Percentiles rank a stretch among this genome's conserved stretches.
These are phyloP conservation scores for Parastagonospora nodorum DNA, from an alignment of 2,329 filamentous ascomycete genomes.

Conservation along the genomic window DNA sequence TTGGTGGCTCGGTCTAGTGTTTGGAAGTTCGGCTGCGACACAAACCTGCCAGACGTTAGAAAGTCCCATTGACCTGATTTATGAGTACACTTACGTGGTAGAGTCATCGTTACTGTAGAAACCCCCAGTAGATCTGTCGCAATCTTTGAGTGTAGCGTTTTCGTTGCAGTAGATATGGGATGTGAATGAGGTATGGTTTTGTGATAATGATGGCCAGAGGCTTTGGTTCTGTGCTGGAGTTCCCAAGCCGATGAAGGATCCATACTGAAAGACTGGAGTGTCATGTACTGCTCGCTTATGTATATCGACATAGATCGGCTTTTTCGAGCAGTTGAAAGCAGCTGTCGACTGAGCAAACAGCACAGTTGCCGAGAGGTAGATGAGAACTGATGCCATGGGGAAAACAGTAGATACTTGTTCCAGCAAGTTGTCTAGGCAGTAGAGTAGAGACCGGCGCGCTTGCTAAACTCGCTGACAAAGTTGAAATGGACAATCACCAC, in stretches of 20 bases:
- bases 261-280: constrained; percentile 48
- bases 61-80: neutral
- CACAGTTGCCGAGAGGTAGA: constrained; percentile 37
- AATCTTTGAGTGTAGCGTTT: constrained; percentile 41
- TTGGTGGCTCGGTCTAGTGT: constrained; percentile 33
- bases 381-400: constrained; percentile 34
- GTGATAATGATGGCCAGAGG: constrained; percentile 49
- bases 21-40: constrained; percentile 25
- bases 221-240: constrained; percentile 52
- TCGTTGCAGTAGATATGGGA: constrained; percentile 43
- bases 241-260: constrained; percentile 52
- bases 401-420: constrained; percentile 30
- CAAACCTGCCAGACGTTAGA: constrained; percentile 30
- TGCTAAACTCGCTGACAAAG: constrained; percentile 13
- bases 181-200: constrained; percentile 51
- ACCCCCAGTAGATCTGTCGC: constrained; percentile 40
- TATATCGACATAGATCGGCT: constrained; percentile 52
- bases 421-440: constrained; percentile 29
- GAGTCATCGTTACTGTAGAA: constrained; percentile 40
- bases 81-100: constrained; percentile 29
- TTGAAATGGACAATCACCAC: constrained; percentile 21
- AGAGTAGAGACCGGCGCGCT: constrained; percentile 12
- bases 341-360: constrained; percentile 43
- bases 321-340: constrained; percentile 47
- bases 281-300: constrained; percentile 51